A percentile compares a stretch with the other conserved stretches of the same genome.
These are phyloP conservation scores for Clarireedia monteithiana DNA, from an alignment of 2,329 filamentous ascomycete species.

Conservation along the genomic window DNA sequence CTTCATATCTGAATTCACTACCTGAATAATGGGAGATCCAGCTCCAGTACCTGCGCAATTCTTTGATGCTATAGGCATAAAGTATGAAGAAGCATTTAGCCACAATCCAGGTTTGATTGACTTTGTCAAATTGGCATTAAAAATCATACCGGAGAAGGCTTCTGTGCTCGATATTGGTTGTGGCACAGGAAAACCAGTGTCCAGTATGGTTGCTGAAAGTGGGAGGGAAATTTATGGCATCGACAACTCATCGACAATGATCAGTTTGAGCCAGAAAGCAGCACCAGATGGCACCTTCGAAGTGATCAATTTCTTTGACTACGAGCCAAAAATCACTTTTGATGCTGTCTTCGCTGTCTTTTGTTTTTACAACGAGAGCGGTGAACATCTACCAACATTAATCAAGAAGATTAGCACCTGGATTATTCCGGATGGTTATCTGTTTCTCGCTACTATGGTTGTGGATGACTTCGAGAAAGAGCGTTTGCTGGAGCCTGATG, in stretches of 20 bases:
- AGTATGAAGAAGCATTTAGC: background rate
- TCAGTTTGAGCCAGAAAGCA: constrained; percentile 6
- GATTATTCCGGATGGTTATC: too few species aligned
- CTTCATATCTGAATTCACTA: too few species aligned
- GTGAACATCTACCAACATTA: too few species aligned
- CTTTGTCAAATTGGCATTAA: background rate
- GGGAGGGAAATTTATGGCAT: constrained; percentile 13
- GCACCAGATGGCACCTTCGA: constrained; percentile 13
- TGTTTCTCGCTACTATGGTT: too few species aligned
- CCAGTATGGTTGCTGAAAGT: constrained; percentile 20
- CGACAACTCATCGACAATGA: constrained; percentile 30
- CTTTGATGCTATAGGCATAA: background rate
- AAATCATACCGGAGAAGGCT: background rate
- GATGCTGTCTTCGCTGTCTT: too few species aligned
- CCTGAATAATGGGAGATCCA: background rate
- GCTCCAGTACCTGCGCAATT: background rate
- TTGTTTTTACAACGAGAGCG: too few species aligned
- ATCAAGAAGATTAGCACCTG: too few species aligned
- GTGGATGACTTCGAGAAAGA: too few species aligned
- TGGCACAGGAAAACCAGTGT: constrained; percentile 28
- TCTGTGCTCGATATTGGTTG: constrained; percentile 28
- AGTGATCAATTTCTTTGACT: too few species aligned
- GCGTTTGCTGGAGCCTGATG: too few species aligned
- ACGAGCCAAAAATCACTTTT: too few species aligned
- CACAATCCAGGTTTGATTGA: background rate